phyloP scores from a whole-genome alignment of 2,329 filamentous ascomycete species.

The Moelleriella libera region DNA sequence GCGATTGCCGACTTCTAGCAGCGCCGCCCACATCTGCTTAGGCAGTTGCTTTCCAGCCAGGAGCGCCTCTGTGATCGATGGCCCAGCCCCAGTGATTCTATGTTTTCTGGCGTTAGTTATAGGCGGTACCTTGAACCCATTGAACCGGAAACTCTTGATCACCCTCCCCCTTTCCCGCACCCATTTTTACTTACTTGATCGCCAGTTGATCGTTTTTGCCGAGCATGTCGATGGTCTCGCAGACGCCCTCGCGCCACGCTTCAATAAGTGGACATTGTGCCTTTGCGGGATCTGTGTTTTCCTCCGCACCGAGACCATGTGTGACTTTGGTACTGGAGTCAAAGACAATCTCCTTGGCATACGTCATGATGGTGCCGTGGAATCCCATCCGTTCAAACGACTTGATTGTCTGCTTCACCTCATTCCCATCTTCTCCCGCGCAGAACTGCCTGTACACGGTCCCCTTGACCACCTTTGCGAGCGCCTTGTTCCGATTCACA shows the following conservation, averaged over 20 bases:
- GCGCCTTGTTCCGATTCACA: not conserved
- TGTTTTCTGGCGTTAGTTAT: no score
- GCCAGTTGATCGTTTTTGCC: constrained; percentile 20
- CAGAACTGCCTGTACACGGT: constrained; percentile 44
- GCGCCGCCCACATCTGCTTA: constrained; percentile 24
- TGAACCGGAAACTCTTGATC: no score
- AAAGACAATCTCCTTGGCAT: constrained; percentile 29
- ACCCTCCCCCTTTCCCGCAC: no score
- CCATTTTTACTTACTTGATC: constrained; percentile 17
- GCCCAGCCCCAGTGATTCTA: constrained; percentile 27
- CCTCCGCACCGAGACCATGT: constrained; percentile 10
- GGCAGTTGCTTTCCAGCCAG: constrained; percentile 18
- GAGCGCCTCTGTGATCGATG: constrained; percentile 22
- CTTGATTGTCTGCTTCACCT: constrained; percentile 28
- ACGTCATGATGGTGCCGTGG: constrained; percentile 41
- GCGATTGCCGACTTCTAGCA: constrained; percentile 23
- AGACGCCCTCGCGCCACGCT: constrained; percentile 17
- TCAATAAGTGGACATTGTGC: constrained; percentile 21
- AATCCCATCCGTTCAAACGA: constrained; percentile 35
- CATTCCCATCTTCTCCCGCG: constrained; percentile 30
- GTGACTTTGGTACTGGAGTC: constrained; percentile 17
- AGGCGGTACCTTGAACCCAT: no score
- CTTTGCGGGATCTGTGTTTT: constrained; percentile 24
- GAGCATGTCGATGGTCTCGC: constrained; percentile 17
- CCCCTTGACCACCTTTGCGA: constrained; percentile 15